Percentiles rank a stretch among this genome's conserved stretches.
These are phyloP conservation scores for Asparagopsis taxiformis DNA, from an alignment of 31 red algal genomes.

Conservation along the genomic window DNA sequence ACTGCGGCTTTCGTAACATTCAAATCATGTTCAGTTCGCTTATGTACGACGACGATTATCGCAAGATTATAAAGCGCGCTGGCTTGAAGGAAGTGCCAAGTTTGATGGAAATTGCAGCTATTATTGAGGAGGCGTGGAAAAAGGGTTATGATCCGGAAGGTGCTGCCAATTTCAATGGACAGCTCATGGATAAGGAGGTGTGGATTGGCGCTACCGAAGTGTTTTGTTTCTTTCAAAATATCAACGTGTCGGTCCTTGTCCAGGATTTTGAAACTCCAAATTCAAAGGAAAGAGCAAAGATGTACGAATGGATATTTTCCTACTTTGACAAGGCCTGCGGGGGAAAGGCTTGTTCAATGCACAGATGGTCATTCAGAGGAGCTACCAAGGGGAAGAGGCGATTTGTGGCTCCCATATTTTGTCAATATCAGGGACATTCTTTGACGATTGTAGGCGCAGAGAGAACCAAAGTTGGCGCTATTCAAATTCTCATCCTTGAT, in stretches of 20 bases:
- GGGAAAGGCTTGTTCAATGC: conserved; percentile 16
- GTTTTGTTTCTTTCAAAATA: conserved; percentile 28
- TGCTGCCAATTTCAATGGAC: conserved; percentile 32
- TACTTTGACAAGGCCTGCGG: conserved; percentile 44
- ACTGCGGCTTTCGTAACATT: conserved; percentile 62
- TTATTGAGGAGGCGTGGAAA: conserved; percentile 51
- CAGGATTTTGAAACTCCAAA: conserved; percentile 48
- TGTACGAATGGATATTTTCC: conserved; percentile 53
- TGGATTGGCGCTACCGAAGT: conserved; percentile 65
- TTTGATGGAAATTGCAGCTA: conserved; percentile 41
- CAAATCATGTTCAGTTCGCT: conserved; percentile 48
- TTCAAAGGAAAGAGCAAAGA: conserved; percentile 10
- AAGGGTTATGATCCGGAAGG: conserved; percentile 61
- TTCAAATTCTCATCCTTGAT: conserved; percentile 36
- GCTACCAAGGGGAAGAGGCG: conserved; percentile 6
- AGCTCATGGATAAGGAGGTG: conserved; percentile 52
- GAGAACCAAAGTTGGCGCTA: conserved; percentile 29
- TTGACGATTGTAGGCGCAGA: conserved; percentile 46
- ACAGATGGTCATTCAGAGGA: conserved; percentile 7
- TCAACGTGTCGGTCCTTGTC: conserved; percentile 29
- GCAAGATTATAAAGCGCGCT: conserved; percentile 12
- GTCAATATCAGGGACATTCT: conserved; percentile 54
- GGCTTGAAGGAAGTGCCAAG: conserved; percentile 52
- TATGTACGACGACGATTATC: conserved; percentile 10
- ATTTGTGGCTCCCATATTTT: conserved; percentile 46